Conservation (phyloP, 768 basidiomycete genomes). For the Leccinum disarticulatum region DNA sequence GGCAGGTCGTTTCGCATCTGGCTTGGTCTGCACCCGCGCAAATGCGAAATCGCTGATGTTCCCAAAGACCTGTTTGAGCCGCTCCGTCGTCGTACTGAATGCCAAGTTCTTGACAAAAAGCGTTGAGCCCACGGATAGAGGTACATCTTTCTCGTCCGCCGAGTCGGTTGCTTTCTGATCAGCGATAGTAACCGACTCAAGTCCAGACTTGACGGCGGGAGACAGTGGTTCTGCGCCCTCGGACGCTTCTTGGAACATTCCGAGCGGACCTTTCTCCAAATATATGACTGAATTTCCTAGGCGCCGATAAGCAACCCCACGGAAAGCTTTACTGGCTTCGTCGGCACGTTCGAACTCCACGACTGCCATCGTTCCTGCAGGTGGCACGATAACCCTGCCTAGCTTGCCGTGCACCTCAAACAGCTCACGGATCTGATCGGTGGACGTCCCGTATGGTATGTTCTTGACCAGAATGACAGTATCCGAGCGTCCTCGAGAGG, state of each 20-base stretch:
- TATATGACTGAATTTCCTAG: constrained; percentile 90
- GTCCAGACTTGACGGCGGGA: constrained; percentile 16
- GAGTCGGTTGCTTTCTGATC: constrained; percentile 40
- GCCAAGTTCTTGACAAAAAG: constrained; percentile 94
- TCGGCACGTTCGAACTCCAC: constrained; percentile 78
- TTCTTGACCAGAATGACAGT: constrained; percentile 93
- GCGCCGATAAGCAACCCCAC: constrained; percentile 80
- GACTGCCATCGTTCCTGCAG: constrained; percentile 90
- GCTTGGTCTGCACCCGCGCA: constrained; percentile 86
- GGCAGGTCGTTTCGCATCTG: constrained; percentile 70
- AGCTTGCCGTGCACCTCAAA: constrained; percentile 77
- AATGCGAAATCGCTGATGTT: constrained; percentile 80
- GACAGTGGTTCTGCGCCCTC: constrained; percentile 22
- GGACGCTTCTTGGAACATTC: constrained; percentile 64
- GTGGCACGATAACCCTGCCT: constrained; percentile 75
- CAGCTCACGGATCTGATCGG: constrained; percentile 71
- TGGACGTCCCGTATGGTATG: constrained; percentile 87
- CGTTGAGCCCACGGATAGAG: constrained; percentile 69
- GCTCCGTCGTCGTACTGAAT: constrained; percentile 72
- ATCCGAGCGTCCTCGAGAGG: constrained; percentile 57
- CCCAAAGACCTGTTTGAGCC: constrained; percentile 66
- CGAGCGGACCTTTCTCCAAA: constrained; percentile 86
- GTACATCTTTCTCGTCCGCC: constrained; percentile 38
- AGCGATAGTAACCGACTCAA: constrained; percentile 41
- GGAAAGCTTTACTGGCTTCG: constrained; percentile 76